Conservation (phyloP, 805 yeast species). For the Yarrowia keelungensis region DNA sequence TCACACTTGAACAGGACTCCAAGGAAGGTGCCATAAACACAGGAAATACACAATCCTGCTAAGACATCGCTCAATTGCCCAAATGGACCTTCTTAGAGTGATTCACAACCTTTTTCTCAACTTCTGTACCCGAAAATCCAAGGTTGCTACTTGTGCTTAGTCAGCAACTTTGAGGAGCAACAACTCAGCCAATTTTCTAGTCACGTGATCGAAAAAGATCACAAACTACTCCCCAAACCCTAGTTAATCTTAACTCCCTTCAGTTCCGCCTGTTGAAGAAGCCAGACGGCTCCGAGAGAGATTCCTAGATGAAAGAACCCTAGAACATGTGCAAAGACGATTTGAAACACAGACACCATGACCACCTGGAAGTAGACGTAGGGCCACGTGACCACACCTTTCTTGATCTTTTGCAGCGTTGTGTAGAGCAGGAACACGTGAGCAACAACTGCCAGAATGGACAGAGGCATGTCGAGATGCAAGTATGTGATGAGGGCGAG, state of each 20-base stretch:
- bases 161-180: too few species aligned
- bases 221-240: background rate
- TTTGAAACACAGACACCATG: conserved; percentile 11
- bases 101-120: too few species aligned
- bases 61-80: too few species aligned
- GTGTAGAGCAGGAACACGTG: conserved; percentile 15
- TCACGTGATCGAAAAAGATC: too few species aligned
- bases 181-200: too few species aligned
- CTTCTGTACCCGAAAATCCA: too few species aligned
- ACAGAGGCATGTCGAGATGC: conserved; percentile 17
- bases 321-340: conserved; percentile 7
- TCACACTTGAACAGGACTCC: too few species aligned
- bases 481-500: conserved; percentile 14
- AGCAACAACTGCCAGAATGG: conserved; percentile 5
- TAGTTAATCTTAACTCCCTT: background rate
- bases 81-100: too few species aligned
- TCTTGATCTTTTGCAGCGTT: conserved; percentile 1
- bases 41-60: too few species aligned
- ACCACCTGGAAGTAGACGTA: conserved; percentile 26
- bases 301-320: conserved; percentile 12
- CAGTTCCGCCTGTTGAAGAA: background rate
- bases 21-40: too few species aligned
- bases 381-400: background rate
- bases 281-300: background rate
- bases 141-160: too few species aligned